These are phyloP conservation scores for Clavispora carvajalis DNA, from an alignment of 805 yeast species.

Conservation along the genomic window DNA sequence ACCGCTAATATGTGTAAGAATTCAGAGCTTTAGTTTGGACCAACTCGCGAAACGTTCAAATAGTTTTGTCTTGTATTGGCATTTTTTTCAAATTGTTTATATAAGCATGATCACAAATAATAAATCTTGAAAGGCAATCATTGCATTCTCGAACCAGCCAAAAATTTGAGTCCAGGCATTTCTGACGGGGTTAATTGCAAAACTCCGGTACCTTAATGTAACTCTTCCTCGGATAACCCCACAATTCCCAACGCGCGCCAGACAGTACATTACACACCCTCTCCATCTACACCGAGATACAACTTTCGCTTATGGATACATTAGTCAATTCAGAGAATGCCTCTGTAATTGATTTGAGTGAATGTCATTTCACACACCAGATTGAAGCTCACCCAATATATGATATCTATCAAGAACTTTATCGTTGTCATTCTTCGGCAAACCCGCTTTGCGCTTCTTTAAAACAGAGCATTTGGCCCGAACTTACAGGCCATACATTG, in stretches of 20 bases:
- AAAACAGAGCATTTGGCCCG: constrained; percentile 28
- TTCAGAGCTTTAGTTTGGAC: too few relatives aligned
- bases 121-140: too few relatives aligned
- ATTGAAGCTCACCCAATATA: constrained; percentile 9
- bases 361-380: background rate
- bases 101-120: too few relatives aligned
- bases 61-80: too few relatives aligned
- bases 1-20: too few relatives aligned
- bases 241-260: background rate
- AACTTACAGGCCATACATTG: constrained; percentile 32
- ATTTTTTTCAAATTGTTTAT: too few relatives aligned
- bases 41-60: too few relatives aligned
- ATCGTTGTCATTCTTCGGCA: constrained; percentile 7
- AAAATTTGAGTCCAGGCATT: too few relatives aligned
- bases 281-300: too few relatives aligned
- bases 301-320: background rate
- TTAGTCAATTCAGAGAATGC: background rate
- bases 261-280: too few relatives aligned
- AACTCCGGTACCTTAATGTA: background rate
- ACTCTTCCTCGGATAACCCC: background rate
- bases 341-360: background rate
- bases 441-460: constrained; percentile 14
- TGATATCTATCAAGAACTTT: constrained; percentile 8
- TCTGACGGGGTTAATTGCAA: background rate
- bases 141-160: too few relatives aligned